Percentiles rank a stretch among this genome's conserved stretches.
Evolutionary conservation across 306 rosid genomes (phyloP).

Genomic region (Sindora glabra): DNA sequence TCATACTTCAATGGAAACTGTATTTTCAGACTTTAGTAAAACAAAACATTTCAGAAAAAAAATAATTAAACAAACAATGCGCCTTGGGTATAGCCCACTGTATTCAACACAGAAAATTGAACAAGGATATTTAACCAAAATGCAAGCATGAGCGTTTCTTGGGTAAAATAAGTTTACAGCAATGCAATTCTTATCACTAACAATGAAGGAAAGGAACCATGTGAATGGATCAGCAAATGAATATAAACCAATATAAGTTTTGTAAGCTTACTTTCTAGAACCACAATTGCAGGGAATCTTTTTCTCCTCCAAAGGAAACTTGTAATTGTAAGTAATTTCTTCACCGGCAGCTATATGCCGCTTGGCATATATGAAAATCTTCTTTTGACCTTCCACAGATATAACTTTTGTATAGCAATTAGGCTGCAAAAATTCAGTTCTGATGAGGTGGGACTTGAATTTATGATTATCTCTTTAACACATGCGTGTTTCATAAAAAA

Average conservation of each 20-base stretch:
- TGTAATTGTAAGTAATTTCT: conserved; percentile 91
- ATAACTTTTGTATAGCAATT: conserved; percentile 97
- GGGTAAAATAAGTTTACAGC: not conserved
- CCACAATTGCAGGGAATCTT: conserved; percentile 97
- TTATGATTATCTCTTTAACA: not conserved
- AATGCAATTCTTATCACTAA: not conserved
- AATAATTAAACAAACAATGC: too few species aligned
- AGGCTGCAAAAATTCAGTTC: conserved; percentile 57
- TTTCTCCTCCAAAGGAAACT: conserved; percentile 97
- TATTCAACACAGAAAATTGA: too few species aligned
- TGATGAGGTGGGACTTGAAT: conserved; percentile 10
- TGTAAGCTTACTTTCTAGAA: conserved; percentile 64
- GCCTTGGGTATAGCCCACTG: too few species aligned
- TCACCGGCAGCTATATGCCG: conserved; percentile 87
- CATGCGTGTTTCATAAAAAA: too few species aligned
- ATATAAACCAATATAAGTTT: not conserved
- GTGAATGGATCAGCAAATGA: not conserved
- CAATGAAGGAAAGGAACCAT: not conserved
- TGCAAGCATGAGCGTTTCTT: too few species aligned
- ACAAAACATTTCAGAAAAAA: too few species aligned
- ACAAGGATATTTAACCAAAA: too few species aligned
- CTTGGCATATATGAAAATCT: conserved; percentile 87
- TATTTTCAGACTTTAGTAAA: too few species aligned
- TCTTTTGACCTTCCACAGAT: conserved; percentile 85
- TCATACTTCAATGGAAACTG: too few species aligned